Base-by-base conservation (phyloP, 2,329 filamentous ascomycete genomes). In the Talaromyces sp. region DNA sequence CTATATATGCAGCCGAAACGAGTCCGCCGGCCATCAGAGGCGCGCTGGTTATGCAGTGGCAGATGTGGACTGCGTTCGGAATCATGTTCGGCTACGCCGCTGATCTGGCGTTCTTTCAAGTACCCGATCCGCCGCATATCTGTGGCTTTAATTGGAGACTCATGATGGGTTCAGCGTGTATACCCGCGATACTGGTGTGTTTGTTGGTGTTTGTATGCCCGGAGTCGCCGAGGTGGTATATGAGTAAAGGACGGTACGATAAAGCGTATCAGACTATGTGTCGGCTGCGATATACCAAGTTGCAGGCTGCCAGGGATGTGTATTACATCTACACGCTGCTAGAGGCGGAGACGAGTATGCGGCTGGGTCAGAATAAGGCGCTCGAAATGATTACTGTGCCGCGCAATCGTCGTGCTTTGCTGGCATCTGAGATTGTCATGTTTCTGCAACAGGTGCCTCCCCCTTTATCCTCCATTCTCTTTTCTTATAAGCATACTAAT, bases 11-110 rank as follows among this genome's bases (percentile, higher is more conserved):
- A 0, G 90, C 91, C 1, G 91, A 93, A 75, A 91, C 87, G 65
- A 85, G 88, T 0, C 90, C 90, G 0, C 87, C 89, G 1, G 76
- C 79, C 5, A 88, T 92, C 63, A 86, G 90, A 73, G 90, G 90
- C 68, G 90, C 89, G 7, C 81, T 95, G 19, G 90, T 93, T 68
- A 94, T 94, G 91, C 88, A 88, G 68, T 94, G 91, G 91, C 89
- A 93, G 77, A 82, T 82, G 78, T 84, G 79, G 78, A 80, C 78
- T 4, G 81, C 79, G 0, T 82, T 83, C 65, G 82, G 82, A 13
- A 83, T 83, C 66, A 80, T 83, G 83, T 76, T 79, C 17, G 87
- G 87, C 17, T 89, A 84, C 72, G 83, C 82, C 6, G 86, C 83
- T 56, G 86, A 88, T 70, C 78, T 89, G 31, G 85, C 84, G 7